A percentile compares a stretch with the other conserved stretches of the same genome.
Conservation (phyloP, 306 rosid species). For the Cucurbita pepo region DNA sequence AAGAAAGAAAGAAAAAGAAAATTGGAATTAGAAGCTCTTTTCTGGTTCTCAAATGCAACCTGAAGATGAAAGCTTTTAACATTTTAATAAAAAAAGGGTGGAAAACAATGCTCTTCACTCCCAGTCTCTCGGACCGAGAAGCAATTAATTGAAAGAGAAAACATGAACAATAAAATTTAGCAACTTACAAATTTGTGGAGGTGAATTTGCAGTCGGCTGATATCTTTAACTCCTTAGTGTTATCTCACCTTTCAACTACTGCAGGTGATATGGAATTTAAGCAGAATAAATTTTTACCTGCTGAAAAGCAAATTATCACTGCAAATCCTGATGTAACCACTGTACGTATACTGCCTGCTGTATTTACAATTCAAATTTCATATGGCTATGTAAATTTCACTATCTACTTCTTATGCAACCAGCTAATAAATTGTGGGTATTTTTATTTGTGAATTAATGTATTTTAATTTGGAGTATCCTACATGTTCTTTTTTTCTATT, state of each 20-base stretch:
- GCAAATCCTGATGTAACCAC: constrained; percentile 84
- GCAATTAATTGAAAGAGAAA: neutral
- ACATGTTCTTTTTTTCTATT: neutral
- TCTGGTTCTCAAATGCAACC: neutral
- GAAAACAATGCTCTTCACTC: neutral
- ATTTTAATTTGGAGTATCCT: neutral
- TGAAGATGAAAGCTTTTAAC: neutral
- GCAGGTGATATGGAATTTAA: constrained; percentile 97
- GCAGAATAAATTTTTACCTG: constrained; percentile 71
- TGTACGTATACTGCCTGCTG: constrained; percentile 30
- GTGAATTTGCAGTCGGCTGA: neutral
- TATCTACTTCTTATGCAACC: neutral
- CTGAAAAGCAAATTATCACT: constrained; percentile 73
- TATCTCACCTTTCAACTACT: constrained; percentile 6
- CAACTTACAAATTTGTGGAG: neutral
- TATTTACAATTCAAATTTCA: neutral
- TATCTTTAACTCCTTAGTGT: neutral
- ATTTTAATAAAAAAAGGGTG: neutral
- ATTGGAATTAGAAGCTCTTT: neutral
- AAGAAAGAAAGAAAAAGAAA: neutral
- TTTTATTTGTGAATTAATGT: neutral
- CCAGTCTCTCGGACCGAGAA: neutral
- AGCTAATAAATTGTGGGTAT: neutral
- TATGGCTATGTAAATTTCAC: neutral
- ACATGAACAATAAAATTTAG: neutral